These are phyloP conservation scores for Geotrichum candidum DNA, from an alignment of 1,139 yeast genomes.

Conservation along the genomic window DNA sequence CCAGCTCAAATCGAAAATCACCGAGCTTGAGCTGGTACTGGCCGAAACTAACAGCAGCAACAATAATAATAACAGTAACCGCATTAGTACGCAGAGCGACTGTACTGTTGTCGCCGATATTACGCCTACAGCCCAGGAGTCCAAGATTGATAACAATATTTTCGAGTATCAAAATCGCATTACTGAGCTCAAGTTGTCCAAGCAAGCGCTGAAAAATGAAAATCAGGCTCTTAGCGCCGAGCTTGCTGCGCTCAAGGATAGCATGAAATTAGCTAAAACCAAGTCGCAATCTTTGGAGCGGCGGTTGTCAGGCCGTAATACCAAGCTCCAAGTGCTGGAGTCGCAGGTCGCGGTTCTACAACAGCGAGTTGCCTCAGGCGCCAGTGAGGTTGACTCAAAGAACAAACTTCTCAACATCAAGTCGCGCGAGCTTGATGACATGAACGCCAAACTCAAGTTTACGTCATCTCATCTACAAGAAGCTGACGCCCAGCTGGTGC, in stretches of 20 bases:
- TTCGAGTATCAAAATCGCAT: neutral
- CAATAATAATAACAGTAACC: slow-evolving; percentile 26
- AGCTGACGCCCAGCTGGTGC: neutral
- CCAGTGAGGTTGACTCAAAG: neutral
- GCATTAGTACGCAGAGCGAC: slow-evolving; percentile 24
- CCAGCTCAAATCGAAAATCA: slow-evolving; percentile 30
- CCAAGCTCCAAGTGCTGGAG: neutral
- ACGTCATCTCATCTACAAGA: neutral
- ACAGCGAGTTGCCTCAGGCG: neutral
- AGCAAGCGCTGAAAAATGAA: slow-evolving; percentile 4
- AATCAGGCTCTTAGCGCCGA: neutral
- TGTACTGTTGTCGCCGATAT: slow-evolving; percentile 18
- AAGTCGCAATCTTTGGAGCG: slow-evolving; percentile 9
- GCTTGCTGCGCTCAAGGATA: slow-evolving; percentile 1
- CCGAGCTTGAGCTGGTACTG: slow-evolving; percentile 31
- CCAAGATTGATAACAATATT: slow-evolving; percentile 1
- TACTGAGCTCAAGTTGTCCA: neutral
- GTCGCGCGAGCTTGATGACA: neutral
- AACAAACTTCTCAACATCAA: neutral
- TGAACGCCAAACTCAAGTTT: neutral
- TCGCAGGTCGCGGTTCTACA: neutral
- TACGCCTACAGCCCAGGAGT: slow-evolving; percentile 1
- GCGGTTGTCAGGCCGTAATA: neutral
- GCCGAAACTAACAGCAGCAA: slow-evolving; percentile 22
- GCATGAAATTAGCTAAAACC: slow-evolving; percentile 9